Base-by-base conservation (phyloP, 345 rosid species). In the Bruguiera parviflora region DNA sequence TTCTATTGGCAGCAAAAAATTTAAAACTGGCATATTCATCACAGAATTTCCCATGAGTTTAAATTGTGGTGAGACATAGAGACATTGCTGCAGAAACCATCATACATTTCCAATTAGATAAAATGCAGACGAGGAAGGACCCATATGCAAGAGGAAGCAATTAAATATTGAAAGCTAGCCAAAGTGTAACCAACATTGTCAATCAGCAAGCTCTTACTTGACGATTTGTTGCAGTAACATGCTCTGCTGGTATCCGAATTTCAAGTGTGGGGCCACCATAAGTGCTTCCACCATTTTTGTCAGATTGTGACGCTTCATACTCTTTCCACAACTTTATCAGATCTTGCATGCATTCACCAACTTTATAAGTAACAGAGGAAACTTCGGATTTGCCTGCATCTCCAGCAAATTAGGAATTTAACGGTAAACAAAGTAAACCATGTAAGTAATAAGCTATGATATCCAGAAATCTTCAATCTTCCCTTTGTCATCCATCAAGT, bases 261-360 rank as follows among this genome's bases (percentile, higher is more conserved):
- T 96, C 97, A 78, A 96, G 92, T 75, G 96, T 90, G 58, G 99
- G 99, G 28, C 98, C 92, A 78, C 68, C 83, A 74, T 65, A 82
- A 64, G 82, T 76, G 69, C 82, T 82, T 73, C 89, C 91, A 66
- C 87, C 89, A 74, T 80, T 85, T 84, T 89, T 88, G 65, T 88
- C 96, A 70, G 84, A 75, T 67, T 88, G 91, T 58, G 92, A 83
- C 59, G 85, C 68, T 66, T 88, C 89, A 77, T 84, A 84, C 74
- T 92, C 99, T 81, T 75, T 84, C 99, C 98, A 96, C 73, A 96
- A 63, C 85, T 90, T 92, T 81, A 96, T 80, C 77, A 96, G 79
- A 68, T 96, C 99, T 90, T 89, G 98, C 98, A 92, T 90, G 79
- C 98, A 96, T 84, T 92, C 99, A 47, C 99, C 97, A 76, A 89